Evolutionary conservation across 2,329 filamentous ascomycete species (phyloP), one percentile per base, ranked within the genome.

Genomic region (Sporothrix variecibatus): DNA sequence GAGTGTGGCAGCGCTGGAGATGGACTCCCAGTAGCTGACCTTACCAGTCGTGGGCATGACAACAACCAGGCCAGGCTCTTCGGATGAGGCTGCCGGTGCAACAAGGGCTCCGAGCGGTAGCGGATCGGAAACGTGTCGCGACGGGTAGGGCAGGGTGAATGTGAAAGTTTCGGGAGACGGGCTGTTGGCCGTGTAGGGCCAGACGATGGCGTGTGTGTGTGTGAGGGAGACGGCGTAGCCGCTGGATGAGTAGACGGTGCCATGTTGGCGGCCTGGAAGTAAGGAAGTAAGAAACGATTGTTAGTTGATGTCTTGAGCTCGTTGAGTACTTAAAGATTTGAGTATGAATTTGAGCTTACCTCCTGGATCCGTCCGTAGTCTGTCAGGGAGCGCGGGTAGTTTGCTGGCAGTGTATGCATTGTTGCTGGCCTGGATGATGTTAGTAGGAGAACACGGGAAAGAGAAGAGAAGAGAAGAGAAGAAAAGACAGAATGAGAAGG

Each of bases 21-120:
- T 93, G 53, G 94, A 97, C 81, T 98, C 96, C 94, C 96, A 98
- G 82, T 96, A 98, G 62, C 94, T 91, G 71, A 98, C 90, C 81
- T 92, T 95, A 71, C 96, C 96, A 68, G 88, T 94, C 23, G 89
- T 89, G 15, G 95, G 93, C 84, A 95, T 93, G 51, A 98, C 87
- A 51, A 98, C 89, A 38, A 99, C 90, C 51, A 99, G 87, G 2
- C 96, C 96, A 46, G 95, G 92, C 78, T 97, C 93, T 68, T 90
- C 89, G n/a, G 89, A 90, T 4, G 91, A 91, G 12, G 93, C 91
- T 5, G 93, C 93, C 69, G 93, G 91, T 0, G 93, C 92, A 7
- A 98, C 91, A 71, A 99, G 88, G 23, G 93, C 90, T 72, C 94
- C 96, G 53, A 98, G 86, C 1, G 96, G 95, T 6, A 97, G 85